Evolutionary conservation across 768 basidiomycete genomes (phyloP).

Genomic region (Dacryopinax primogenitus): DNA sequence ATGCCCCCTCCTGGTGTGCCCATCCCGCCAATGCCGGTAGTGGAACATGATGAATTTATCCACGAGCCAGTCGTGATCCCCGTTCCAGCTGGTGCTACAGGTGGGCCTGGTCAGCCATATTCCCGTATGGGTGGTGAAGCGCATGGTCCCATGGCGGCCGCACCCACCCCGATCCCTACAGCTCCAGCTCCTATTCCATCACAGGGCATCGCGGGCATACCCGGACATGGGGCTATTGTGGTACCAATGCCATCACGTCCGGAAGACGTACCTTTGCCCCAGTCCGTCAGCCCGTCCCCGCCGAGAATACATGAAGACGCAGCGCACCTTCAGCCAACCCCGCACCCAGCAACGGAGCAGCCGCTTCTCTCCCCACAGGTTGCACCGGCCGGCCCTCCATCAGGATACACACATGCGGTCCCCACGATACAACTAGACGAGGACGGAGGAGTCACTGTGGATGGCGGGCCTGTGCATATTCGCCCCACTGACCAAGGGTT

Average conservation of each 20-base stretch:
- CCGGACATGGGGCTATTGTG: background rate
- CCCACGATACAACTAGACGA: background rate
- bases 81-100: background rate
- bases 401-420: background rate
- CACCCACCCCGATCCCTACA: background rate
- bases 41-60: background rate
- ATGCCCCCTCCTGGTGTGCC: background rate
- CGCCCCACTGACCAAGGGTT: background rate
- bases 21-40: background rate
- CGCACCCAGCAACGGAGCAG: background rate
- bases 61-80: background rate
- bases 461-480: background rate
- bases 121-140: background rate
- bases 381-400: background rate
- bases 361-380: background rate
- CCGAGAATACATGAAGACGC: conserved; percentile 1
- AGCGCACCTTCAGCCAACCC: background rate
- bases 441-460: background rate
- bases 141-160: background rate
- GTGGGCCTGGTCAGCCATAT: background rate
- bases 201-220: background rate
- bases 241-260: background rate
- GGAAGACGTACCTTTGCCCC: background rate
- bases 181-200: background rate
- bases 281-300: background rate